Evolutionary conservation across 2,329 filamentous ascomycete genomes (phyloP).

Genomic region (Penicillium olsonii): DNA sequence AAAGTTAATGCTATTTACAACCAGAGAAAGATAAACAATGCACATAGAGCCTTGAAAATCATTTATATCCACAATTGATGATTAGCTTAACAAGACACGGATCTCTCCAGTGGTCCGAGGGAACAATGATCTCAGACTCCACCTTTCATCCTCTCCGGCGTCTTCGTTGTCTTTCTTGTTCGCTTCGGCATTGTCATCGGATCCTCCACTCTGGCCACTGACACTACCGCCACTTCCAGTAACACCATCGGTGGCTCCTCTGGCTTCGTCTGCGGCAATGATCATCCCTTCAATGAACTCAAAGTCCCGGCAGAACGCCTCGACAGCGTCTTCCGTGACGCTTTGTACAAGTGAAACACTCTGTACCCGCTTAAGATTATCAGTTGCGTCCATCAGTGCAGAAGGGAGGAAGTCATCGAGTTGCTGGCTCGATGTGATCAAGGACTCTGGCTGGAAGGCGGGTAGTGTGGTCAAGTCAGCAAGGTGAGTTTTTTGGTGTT

Average conservation of each 20-base stretch:
- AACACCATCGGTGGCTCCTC: constrained; percentile 36
- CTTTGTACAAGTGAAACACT: constrained; percentile 70
- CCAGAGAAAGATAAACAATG: not conserved
- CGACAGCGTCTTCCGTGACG: constrained; percentile 79
- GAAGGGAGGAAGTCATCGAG: constrained; percentile 91
- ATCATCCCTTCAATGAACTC: constrained; percentile 67
- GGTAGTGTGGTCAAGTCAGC: constrained; percentile 57
- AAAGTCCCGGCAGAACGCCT: constrained; percentile 83
- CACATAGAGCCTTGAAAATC: not conserved
- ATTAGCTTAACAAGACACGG: constrained; percentile 61
- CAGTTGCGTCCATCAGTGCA: constrained; percentile 86
- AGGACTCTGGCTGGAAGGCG: constrained; percentile 59
- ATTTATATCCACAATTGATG: not conserved
- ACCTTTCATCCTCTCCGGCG: constrained; percentile 37
- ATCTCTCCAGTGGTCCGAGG: constrained; percentile 67
- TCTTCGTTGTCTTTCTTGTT: constrained; percentile 33
- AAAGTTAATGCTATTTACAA: not conserved
- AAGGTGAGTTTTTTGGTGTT: constrained; percentile 49
- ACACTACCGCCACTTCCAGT: constrained; percentile 28
- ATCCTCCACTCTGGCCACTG: constrained; percentile 22
- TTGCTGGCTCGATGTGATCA: constrained; percentile 70
- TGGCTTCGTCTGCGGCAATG: constrained; percentile 58
- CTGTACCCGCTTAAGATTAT: constrained; percentile 73
- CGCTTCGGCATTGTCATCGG: constrained; percentile 21
- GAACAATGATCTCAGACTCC: constrained; percentile 57